phyloP scores from a whole-genome alignment of 2,329 filamentous ascomycete genomes.

The Colletotrichum navitas region DNA sequence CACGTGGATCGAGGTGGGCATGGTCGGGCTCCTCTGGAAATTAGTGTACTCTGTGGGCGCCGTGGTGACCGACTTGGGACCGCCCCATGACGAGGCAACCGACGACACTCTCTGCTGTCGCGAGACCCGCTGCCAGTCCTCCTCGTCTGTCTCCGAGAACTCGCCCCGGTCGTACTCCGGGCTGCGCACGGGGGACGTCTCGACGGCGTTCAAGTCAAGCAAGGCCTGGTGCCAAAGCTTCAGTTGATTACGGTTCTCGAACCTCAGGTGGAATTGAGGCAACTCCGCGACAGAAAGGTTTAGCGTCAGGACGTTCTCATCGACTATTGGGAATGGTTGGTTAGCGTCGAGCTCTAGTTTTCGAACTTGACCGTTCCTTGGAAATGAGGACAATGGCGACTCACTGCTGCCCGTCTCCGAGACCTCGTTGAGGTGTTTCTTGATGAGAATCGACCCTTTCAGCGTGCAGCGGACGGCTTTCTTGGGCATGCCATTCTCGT shows the following conservation, averaged over 20 bases:
- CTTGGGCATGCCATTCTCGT: slow-evolving; percentile 67
- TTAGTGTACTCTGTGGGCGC: slow-evolving; percentile 93
- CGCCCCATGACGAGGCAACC: slow-evolving; percentile 84
- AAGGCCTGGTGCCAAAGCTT: slow-evolving; percentile 93
- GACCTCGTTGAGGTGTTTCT: slow-evolving; percentile 95
- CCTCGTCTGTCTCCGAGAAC: slow-evolving; percentile 86
- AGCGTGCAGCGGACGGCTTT: slow-evolving; percentile 85
- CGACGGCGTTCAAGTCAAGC: slow-evolving; percentile 82
- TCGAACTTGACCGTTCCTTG: background rate
- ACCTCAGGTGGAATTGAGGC: slow-evolving; percentile 93
- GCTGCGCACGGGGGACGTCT: slow-evolving; percentile 72
- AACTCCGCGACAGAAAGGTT: slow-evolving; percentile 92
- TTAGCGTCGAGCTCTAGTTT: slow-evolving; percentile 46
- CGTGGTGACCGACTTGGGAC: slow-evolving; percentile 84
- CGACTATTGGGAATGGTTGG: slow-evolving; percentile 56
- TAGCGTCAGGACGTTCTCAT: slow-evolving; percentile 88
- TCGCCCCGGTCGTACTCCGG: slow-evolving; percentile 84
- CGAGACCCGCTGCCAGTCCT: slow-evolving; percentile 79
- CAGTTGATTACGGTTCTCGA: slow-evolving; percentile 84
- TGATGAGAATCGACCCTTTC: slow-evolving; percentile 98
- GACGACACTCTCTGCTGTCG: slow-evolving; percentile 82
- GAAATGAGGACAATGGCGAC: slow-evolving; percentile 20
- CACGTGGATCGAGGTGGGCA: slow-evolving; percentile 76
- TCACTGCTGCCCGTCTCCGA: slow-evolving; percentile 71
- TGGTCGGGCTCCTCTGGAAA: slow-evolving; percentile 66